Conservation (phyloP, 2,329 filamentous ascomycete species). For the Microdochium trichocladiopsis region DNA sequence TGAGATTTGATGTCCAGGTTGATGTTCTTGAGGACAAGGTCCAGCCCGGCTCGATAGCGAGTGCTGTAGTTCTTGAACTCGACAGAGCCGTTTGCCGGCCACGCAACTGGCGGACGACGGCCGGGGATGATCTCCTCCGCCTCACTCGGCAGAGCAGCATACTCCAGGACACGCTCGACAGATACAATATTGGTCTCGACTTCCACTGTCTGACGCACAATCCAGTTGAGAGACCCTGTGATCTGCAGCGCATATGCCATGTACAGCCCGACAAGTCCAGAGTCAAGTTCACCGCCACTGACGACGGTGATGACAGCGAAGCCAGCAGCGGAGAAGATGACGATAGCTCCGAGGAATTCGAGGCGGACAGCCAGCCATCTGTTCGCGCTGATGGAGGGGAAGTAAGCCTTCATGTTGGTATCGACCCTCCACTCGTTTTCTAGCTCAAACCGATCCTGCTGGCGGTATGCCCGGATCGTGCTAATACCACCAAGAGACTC, state of each 20-base stretch:
- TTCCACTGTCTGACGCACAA: slow-evolving; percentile 95
- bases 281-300: slow-evolving; percentile 52
- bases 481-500: slow-evolving; percentile 91
- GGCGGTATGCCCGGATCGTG: slow-evolving; percentile 90
- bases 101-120: slow-evolving; percentile 78
- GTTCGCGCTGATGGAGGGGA: slow-evolving; percentile 89
- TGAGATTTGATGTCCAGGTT: slow-evolving; percentile 88
- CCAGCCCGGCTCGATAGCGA: slow-evolving; percentile 81
- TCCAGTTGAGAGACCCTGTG: slow-evolving; percentile 97
- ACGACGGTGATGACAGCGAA: slow-evolving; percentile 78
- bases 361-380: slow-evolving; percentile 92
- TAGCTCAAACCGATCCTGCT: slow-evolving; percentile 77
- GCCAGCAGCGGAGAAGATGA: slow-evolving; percentile 81
- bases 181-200: slow-evolving; percentile 99
- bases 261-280: slow-evolving; percentile 79
- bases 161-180: slow-evolving; percentile 95
- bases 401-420: slow-evolving; percentile 88
- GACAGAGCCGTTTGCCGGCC: slow-evolving; percentile 84
- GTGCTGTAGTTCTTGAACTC: slow-evolving; percentile 93
- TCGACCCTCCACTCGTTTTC: slow-evolving; percentile 99
- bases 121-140: slow-evolving; percentile 89
- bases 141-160: slow-evolving; percentile 84
- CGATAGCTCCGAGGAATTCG: slow-evolving; percentile 90
- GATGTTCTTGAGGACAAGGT: slow-evolving; percentile 89
- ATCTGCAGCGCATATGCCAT: slow-evolving; percentile 99